Evolutionary conservation across 495 filamentous ascomycete genomes (phyloP).

Genomic region (Penicillium samsonianum): DNA sequence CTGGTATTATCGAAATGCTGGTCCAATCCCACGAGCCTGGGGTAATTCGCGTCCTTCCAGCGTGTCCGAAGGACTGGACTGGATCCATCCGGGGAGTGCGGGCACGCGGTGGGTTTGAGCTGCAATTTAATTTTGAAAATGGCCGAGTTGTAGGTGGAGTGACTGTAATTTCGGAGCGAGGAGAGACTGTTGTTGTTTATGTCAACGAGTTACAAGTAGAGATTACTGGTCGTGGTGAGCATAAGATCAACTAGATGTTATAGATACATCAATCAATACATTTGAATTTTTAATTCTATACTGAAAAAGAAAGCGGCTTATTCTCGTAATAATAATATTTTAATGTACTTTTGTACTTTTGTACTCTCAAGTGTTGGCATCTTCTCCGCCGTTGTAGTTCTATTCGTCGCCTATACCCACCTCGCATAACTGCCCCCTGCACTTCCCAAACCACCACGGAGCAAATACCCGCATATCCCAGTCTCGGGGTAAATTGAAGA

Average conservation of each 20-base stretch:
- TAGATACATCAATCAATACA: background rate
- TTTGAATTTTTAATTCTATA: background rate
- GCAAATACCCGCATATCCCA: conserved; percentile 3
- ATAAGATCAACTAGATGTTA: conserved; percentile 2
- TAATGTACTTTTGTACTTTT: background rate
- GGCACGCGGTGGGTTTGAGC: conserved; percentile 45
- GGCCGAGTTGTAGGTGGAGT: conserved; percentile 23
- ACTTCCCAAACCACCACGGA: conserved; percentile 23
- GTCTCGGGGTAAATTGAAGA: conserved; percentile 14
- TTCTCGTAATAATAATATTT: background rate
- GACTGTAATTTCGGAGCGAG: conserved; percentile 19
- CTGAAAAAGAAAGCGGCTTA: background rate
- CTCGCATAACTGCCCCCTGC: background rate
- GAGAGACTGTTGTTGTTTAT: conserved; percentile 16
- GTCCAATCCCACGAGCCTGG: conserved; percentile 51
- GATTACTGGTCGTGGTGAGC: conserved; percentile 17
- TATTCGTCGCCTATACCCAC: too few relatives aligned
- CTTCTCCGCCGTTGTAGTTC: background rate
- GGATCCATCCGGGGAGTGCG: conserved; percentile 40
- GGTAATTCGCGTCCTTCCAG: conserved; percentile 45
- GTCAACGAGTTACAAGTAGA: conserved; percentile 21
- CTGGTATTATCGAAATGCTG: conserved; percentile 52
- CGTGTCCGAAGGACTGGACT: conserved; percentile 42
- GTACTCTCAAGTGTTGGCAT: background rate
- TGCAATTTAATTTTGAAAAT: conserved; percentile 40